Evolutionary conservation across 805 yeast species (phyloP).

Genomic region (Danielia reshetovae): DNA sequence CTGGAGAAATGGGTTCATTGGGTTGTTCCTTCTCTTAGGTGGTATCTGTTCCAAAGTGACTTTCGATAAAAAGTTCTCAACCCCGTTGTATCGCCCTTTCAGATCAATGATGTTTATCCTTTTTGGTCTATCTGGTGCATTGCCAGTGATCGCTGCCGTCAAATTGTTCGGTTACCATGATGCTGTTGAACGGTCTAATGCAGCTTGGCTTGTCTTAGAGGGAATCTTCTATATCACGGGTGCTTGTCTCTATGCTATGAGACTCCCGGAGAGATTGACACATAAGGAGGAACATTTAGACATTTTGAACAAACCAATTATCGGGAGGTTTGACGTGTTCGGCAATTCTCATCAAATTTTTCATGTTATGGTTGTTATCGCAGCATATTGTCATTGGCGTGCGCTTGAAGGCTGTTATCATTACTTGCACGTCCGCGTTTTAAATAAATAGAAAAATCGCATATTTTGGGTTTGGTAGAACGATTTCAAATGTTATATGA

Average conservation of each 20-base stretch:
- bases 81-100: conserved; percentile 67
- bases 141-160: conserved; percentile 63
- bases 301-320: conserved; percentile 6
- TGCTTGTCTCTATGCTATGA: conserved; percentile 70
- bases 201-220: conserved; percentile 63
- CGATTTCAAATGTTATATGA: too few relatives aligned
- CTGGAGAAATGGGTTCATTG: conserved; percentile 36
- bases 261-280: conserved; percentile 69
- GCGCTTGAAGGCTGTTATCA: conserved; percentile 48
- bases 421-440: conserved; percentile 35
- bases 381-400: conserved; percentile 68
- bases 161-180: conserved; percentile 45
- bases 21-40: conserved; percentile 54
- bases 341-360: conserved; percentile 88
- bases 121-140: conserved; percentile 73
- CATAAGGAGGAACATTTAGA: conserved; percentile 21
- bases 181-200: conserved; percentile 48
- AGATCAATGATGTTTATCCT: conserved; percentile 75
- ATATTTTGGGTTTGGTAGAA: too few relatives aligned
- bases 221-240: conserved; percentile 76
- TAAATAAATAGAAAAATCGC: neutral
- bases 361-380: conserved; percentile 72
- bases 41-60: conserved; percentile 59
- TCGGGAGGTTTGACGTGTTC: conserved; percentile 51
- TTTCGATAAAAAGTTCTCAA: conserved; percentile 60